phyloP scores from a whole-genome alignment of 2,329 filamentous ascomycete genomes.

The Fusarium marasasianum region DNA sequence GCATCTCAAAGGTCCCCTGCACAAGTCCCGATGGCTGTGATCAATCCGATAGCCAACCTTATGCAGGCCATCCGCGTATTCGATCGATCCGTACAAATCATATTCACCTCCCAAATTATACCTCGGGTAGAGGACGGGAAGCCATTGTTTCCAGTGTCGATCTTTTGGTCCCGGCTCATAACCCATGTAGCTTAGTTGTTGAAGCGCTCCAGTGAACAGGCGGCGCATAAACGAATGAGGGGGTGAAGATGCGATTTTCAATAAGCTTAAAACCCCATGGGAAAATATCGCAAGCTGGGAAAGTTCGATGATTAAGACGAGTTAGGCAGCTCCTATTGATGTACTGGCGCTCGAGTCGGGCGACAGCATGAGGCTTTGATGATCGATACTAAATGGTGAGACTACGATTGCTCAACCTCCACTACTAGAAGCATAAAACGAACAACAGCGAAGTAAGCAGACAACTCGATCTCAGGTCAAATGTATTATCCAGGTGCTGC shows the following conservation, averaged over 20 bases:
- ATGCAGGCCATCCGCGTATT: not conserved
- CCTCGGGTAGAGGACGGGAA: not conserved
- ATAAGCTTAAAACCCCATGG: not conserved
- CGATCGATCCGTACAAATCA: slow-evolving; percentile 10
- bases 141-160: slow-evolving; percentile 11
- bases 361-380: not conserved
- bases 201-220: slow-evolving; percentile 32
- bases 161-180: not conserved
- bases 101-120: not conserved
- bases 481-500: not conserved
- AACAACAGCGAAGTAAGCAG: not conserved
- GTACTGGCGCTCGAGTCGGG: slow-evolving; percentile 17
- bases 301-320: not conserved
- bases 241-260: not conserved
- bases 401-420: not conserved
- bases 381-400: not conserved
- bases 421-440: not conserved
- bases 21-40: not conserved
- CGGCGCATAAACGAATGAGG: slow-evolving; percentile 30
- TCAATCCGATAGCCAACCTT: not conserved
- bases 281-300: not conserved
- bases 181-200: slow-evolving; percentile 11
- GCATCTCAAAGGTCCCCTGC: not conserved
- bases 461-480: not conserved
- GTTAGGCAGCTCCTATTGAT: not conserved